Percentiles rank a stretch among this genome's conserved stretches.
Conservation (phyloP, 2,329 filamentous ascomycete genomes). For the Intubia oerlemansii region DNA sequence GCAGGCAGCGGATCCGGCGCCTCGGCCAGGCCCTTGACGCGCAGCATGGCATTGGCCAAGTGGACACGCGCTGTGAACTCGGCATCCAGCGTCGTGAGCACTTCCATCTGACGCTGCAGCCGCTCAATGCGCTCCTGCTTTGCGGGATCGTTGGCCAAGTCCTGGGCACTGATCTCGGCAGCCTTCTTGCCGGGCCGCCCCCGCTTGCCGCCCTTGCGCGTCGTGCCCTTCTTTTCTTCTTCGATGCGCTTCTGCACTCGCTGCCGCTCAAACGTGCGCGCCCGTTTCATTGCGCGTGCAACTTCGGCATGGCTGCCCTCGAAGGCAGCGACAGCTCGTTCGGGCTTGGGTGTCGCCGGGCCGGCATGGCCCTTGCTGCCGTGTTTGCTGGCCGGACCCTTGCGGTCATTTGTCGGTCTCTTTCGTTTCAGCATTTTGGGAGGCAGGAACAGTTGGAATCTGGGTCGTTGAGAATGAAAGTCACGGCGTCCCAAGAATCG, state of each 20-base stretch:
- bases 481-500: no score
- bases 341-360: constrained; percentile 4
- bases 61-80: constrained; percentile 34
- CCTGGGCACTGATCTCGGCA: no score
- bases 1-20: constrained; percentile 20
- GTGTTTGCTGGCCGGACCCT: no score
- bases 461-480: no score
- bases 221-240: constrained; percentile 17
- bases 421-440: constrained; percentile 35
- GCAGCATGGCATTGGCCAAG: constrained; percentile 30
- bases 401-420: background rate
- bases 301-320: constrained; percentile 22
- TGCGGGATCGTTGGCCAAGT: background rate
- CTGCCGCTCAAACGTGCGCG: constrained; percentile 60
- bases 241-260: constrained; percentile 41
- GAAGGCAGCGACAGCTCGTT: constrained; percentile 5
- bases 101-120: constrained; percentile 37
- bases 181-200: no score
- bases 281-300: constrained; percentile 44
- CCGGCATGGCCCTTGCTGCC: no score
- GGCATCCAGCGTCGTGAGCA: constrained; percentile 37
- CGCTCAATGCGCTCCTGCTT: constrained; percentile 27
- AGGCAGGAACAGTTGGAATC: no score
- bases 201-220: constrained; percentile 1
- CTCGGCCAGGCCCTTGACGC: constrained; percentile 28